Percentiles rank a stretch among this genome's conserved stretches.
phyloP scores from a whole-genome alignment of 2,329 filamentous ascomycete genomes.

The Blastomyces emzantsi region DNA sequence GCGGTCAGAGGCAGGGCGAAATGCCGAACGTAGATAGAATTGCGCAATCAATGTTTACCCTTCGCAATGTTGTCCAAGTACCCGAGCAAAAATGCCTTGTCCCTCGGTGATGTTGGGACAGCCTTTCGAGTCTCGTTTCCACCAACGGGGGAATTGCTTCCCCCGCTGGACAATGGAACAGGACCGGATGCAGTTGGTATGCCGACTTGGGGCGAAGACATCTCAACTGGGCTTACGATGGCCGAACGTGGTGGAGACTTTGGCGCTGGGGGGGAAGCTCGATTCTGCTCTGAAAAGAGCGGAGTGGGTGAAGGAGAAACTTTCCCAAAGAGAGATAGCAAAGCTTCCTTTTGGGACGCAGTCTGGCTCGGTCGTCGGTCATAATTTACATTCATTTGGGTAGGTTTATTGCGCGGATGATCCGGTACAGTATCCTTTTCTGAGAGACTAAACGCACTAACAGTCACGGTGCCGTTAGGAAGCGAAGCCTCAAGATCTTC shows the following conservation, averaged over 20 bases:
- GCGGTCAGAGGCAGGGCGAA: background rate
- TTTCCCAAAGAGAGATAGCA: slow-evolving; percentile 57
- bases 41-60: slow-evolving; percentile 27
- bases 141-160: slow-evolving; percentile 18
- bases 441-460: slow-evolving; percentile 20
- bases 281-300: slow-evolving; percentile 14
- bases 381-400: slow-evolving; percentile 18
- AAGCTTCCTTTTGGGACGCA: slow-evolving; percentile 39
- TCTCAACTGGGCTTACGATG: slow-evolving; percentile 19
- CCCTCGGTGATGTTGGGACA: slow-evolving; percentile 50
- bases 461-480: slow-evolving; percentile 22
- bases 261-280: slow-evolving; percentile 6
- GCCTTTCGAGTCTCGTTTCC: slow-evolving; percentile 16
- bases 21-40: background rate
- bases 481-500: slow-evolving; percentile 25
- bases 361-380: slow-evolving; percentile 36
- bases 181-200: background rate
- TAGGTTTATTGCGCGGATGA: slow-evolving; percentile 16
- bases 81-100: slow-evolving; percentile 66
- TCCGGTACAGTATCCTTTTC: slow-evolving; percentile 13
- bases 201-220: slow-evolving; percentile 12
- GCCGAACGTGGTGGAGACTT: slow-evolving; percentile 16
- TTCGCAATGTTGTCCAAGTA: slow-evolving; percentile 56
- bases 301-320: slow-evolving; percentile 23
- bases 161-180: slow-evolving; percentile 15